Percentiles rank a stretch among this genome's conserved stretches.
phyloP scores from a whole-genome alignment of 1,284 basidiomycete genomes.

The Papiliotrema nemorosa region DNA sequence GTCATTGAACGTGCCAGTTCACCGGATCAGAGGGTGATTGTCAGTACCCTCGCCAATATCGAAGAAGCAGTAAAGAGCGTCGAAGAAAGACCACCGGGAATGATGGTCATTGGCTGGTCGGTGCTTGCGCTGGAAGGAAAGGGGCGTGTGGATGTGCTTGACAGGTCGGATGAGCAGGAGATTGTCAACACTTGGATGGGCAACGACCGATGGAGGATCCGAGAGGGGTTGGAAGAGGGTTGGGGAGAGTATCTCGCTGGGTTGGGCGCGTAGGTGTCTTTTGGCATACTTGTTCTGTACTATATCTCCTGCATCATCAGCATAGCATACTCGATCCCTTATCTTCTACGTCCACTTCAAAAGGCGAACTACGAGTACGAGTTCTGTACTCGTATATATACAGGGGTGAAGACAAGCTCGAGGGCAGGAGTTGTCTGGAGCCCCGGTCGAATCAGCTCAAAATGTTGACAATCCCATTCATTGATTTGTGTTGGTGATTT shows the following conservation, averaged over 20 bases:
- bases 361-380: no score
- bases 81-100: constrained; percentile 89
- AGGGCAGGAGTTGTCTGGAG: no score
- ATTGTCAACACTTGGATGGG: constrained; percentile 28
- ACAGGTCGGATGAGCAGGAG: constrained; percentile 41
- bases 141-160: constrained; percentile 55
- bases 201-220: constrained; percentile 21
- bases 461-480: no score
- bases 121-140: constrained; percentile 55
- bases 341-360: no score
- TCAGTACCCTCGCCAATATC: constrained; percentile 72
- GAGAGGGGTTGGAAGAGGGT: constrained; percentile 24
- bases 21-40: constrained; percentile 82
- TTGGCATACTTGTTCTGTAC: no score
- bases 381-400: no score
- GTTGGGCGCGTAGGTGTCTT: neutral
- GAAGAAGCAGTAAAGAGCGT: constrained; percentile 69
- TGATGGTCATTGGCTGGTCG: constrained; percentile 93
- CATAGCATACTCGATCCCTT: no score
- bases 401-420: no score
- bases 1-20: constrained; percentile 90
- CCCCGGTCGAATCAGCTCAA: no score
- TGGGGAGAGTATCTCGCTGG: constrained; percentile 17
- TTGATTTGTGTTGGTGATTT: no score
- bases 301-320: no score